A percentile compares a stretch with the other conserved stretches of the same genome.
phyloP scores from a whole-genome alignment of 352 stramenopile genomes.

The Globisporangium alternatum region DNA sequence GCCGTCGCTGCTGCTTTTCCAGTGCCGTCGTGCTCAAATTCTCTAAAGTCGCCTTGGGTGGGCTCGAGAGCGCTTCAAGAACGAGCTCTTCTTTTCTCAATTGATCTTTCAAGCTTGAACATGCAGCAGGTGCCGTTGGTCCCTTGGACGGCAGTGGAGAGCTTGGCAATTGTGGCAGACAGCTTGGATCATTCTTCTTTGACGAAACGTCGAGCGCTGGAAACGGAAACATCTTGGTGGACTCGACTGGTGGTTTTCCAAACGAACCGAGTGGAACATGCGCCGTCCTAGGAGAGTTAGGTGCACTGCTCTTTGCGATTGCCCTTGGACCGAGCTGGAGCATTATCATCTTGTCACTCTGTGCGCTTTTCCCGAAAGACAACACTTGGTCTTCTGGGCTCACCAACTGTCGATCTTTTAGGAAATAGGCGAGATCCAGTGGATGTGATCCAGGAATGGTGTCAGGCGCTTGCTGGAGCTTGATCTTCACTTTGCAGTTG shows the following conservation, averaged over 20 bases:
- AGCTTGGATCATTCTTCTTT: background rate
- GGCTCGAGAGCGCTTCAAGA: constrained; percentile 21
- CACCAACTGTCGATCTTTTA: constrained; percentile 14
- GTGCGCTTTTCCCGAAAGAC: background rate
- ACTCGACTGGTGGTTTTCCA: background rate
- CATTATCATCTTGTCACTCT: background rate
- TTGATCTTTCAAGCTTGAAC: constrained; percentile 14
- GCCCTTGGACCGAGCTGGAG: constrained; percentile 6
- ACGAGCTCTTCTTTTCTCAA: constrained; percentile 32
- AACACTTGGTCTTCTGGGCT: background rate
- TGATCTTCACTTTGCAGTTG: constrained; percentile 1
- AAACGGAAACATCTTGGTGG: background rate
- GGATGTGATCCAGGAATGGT: background rate
- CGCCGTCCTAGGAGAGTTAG: background rate
- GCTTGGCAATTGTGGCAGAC: background rate
- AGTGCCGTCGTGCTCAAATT: background rate
- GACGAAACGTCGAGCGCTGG: constrained; percentile 1
- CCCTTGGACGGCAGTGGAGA: background rate
- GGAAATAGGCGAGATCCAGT: constrained; percentile 10
- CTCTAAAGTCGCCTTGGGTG: constrained; percentile 2
- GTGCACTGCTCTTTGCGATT: background rate
- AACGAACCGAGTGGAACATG: constrained; percentile 16
- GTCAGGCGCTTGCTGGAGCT: constrained; percentile 3
- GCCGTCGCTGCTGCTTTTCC: constrained; percentile 32
- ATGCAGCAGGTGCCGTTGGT: background rate